These are phyloP conservation scores for Aquanectria penicillioides DNA, from an alignment of 2,329 filamentous ascomycete species.

Conservation along the genomic window DNA sequence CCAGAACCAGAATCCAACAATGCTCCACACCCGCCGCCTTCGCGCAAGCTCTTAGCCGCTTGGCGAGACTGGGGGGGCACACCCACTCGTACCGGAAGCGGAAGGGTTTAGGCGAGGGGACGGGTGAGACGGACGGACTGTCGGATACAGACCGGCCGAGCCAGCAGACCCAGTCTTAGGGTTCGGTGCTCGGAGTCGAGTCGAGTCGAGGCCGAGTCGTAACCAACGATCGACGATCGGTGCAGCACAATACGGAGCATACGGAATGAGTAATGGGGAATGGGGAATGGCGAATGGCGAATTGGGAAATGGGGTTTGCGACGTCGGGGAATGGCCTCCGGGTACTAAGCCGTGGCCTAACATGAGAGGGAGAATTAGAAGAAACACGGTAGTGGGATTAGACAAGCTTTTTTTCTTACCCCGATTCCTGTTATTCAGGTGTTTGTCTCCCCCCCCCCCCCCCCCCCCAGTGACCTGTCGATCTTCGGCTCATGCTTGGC, in stretches of 20 bases:
- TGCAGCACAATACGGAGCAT: no score
- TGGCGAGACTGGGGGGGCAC: background rate
- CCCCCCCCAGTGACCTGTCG: no score
- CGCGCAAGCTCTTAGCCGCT: background rate
- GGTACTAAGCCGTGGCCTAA: no score
- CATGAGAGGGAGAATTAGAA: background rate
- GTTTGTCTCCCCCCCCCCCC: background rate
- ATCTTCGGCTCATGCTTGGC: conserved; percentile 18
- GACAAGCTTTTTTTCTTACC: conserved; percentile 10
- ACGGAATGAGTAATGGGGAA: background rate
- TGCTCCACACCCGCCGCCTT: conserved; percentile 17
- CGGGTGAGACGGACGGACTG: conserved; percentile 12
- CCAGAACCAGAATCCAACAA: conserved; percentile 18
- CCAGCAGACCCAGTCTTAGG: conserved; percentile 6
- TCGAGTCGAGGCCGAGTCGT: background rate
- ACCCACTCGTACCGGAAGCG: no score
- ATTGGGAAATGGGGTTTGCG: conserved; percentile 11
- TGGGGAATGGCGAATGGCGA: conserved; percentile 7
- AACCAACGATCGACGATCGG: background rate
- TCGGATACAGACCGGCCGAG: conserved; percentile 15
- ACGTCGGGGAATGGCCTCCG: background rate
- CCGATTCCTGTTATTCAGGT: background rate
- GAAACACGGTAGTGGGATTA: background rate
- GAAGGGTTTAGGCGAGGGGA: conserved; percentile 9
- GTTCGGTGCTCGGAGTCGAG: no score